Base-by-base conservation (phyloP, 2,329 filamentous ascomycete species). In the Trichoderma arundinaceum region DNA sequence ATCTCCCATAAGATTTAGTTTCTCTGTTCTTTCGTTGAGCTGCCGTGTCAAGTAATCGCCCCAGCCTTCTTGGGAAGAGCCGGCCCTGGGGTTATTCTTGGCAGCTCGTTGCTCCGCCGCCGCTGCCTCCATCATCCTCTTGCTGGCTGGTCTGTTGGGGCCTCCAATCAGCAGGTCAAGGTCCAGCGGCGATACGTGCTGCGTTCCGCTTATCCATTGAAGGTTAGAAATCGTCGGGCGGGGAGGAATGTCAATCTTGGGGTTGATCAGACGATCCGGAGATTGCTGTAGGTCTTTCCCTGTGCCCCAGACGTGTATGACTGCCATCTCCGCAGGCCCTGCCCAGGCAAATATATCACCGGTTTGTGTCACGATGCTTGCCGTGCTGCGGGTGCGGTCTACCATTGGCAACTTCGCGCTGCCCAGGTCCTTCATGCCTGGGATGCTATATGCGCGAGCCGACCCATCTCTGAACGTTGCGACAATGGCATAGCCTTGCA, bases 161-260 rank as follows among this genome's bases (percentile, higher is more conserved):
- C 94, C 94, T 58, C 94, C 92, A 67, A 99, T 95, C 1, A 99
- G 82, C 2, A 97, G 79, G 73, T 98, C 95, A 73, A 99, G 88
- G 72, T 99, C 95, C 1, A 89, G 84, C 0, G 92, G 90, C 1
- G 92, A 92, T 52, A 99, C 86, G 72, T 96, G 91, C 77, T 97
- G 94, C 1, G 94, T 98, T 4, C 95, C 95, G 0, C 93, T 91
- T 60, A 99, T 92, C 95, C 95, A 99, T 78, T 98, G 93, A 43
- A 99, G 79, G 72, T 96, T 97, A 19, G 92, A 96, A 67, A 99
- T 99, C 0, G 93, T 97, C 1, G 95, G 95, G 2, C 95, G 88
- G 12, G 92, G 84, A 1, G 94, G 94, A 22, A 91, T 84, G 15
- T 85, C 74, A 0, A 92, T 85, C 66, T 91, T 83, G 0, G 91